Evolutionary conservation across 768 basidiomycete species (phyloP).

Genomic region (Amanita rubescens): DNA sequence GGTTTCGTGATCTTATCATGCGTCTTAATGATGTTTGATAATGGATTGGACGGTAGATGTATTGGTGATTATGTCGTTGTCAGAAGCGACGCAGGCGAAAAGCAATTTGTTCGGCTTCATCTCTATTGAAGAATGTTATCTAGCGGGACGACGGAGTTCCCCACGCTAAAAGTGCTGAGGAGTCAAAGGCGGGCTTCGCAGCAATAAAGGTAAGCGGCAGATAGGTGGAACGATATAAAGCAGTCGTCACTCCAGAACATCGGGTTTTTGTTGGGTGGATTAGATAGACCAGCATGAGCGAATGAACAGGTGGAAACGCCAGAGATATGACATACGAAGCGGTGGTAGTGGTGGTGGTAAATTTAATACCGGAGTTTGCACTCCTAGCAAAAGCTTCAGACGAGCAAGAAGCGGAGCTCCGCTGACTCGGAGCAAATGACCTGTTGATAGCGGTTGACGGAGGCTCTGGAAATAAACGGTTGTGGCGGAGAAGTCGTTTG

Average conservation of each 20-base stretch:
- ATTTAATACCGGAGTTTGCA: slow-evolving; percentile 34
- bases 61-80: background rate
- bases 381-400: slow-evolving; percentile 19
- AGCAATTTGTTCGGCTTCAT: no score
- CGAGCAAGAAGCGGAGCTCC: slow-evolving; percentile 23
- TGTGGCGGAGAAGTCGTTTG: slow-evolving; percentile 5
- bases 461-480: slow-evolving; percentile 8
- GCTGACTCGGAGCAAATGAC: slow-evolving; percentile 14
- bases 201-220: slow-evolving; percentile 72
- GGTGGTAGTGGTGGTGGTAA: slow-evolving; percentile 56
- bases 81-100: no score
- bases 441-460: slow-evolving; percentile 4
- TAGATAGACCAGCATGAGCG: background rate
- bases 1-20: background rate
- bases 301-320: background rate
- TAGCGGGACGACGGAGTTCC: slow-evolving; percentile 43
- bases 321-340: slow-evolving; percentile 40
- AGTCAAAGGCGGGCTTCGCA: slow-evolving; percentile 62
- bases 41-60: background rate
- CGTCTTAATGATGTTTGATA: background rate
- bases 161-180: slow-evolving; percentile 55
- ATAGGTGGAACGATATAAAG: slow-evolving; percentile 63
- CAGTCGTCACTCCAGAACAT: slow-evolving; percentile 62
- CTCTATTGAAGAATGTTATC: slow-evolving; percentile 24
- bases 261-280: slow-evolving; percentile 35